phyloP scores from a whole-genome alignment of 192 early-diverging fungal genomes.

The Coemansia erecta region DNA sequence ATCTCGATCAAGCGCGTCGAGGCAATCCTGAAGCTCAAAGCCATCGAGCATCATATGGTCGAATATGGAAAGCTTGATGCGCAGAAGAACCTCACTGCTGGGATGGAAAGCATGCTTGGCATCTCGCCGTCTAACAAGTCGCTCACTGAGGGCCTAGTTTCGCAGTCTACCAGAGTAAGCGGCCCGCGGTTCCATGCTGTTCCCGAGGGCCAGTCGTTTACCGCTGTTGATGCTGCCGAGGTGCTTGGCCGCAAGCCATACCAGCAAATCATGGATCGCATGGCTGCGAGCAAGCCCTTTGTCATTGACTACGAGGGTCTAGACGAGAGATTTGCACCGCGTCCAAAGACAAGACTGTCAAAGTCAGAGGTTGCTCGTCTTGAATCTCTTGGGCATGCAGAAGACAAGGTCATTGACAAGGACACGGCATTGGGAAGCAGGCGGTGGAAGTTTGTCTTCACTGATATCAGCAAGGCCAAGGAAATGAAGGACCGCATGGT shows the following conservation, averaged over 20 bases:
- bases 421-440: conserved; percentile 40
- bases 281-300: conserved; percentile 48
- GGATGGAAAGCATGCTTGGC: conserved; percentile 85
- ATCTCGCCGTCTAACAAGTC: conserved; percentile 26
- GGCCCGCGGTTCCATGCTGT: conserved; percentile 79
- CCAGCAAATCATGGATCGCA: conserved; percentile 44
- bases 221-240: conserved; percentile 75
- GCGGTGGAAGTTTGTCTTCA: conserved; percentile 60
- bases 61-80: conserved; percentile 51
- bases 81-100: conserved; percentile 68
- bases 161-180: conserved; percentile 58
- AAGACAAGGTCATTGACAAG: conserved; percentile 34
- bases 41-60: conserved; percentile 71
- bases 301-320: conserved; percentile 42
- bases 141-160: conserved; percentile 58
- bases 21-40: conserved; percentile 88
- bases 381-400: conserved; percentile 22
- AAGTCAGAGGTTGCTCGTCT: conserved; percentile 16
- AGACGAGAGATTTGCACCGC: conserved; percentile 38
- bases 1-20: conserved; percentile 83
- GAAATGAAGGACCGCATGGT: conserved; percentile 55
- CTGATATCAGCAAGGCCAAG: conserved; percentile 52
- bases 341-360: conserved; percentile 21
- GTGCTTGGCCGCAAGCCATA: conserved; percentile 68
- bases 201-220: conserved; percentile 74